phyloP scores from a whole-genome alignment of 805 yeast species.

The Vanderwaltozyma yarrowii region DNA sequence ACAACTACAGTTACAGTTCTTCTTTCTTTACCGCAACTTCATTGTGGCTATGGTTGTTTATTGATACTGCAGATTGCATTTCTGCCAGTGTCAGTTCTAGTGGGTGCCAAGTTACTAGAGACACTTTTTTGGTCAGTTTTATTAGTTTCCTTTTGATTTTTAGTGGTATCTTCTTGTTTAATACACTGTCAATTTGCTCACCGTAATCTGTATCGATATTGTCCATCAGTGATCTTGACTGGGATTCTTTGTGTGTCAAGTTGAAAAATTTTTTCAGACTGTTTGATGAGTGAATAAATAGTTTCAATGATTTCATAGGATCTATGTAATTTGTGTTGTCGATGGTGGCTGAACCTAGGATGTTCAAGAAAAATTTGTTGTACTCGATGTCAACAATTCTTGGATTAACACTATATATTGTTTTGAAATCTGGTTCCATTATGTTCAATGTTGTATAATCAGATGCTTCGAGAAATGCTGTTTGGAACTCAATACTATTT shows the following conservation, averaged over 20 bases:
- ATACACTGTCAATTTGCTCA: neutral
- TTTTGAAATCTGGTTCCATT: neutral
- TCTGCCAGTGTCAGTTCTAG: constrained; percentile 7
- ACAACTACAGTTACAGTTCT: too few species aligned
- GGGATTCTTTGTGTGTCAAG: constrained; percentile 1
- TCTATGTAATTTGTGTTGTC: constrained; percentile 4
- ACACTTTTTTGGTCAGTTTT: neutral
- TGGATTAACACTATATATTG: neutral
- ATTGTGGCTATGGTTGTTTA: neutral
- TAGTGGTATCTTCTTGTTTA: neutral
- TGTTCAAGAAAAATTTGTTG: neutral
- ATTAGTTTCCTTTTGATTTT: neutral
- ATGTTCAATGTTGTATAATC: neutral
- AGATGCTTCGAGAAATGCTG: neutral
- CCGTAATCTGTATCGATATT: constrained; percentile 1
- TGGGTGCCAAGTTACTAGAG: constrained; percentile 5
- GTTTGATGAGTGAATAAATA: neutral
- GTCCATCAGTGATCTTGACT: neutral
- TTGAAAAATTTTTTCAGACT: constrained; percentile 1
- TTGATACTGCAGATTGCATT: neutral
- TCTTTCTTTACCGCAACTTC: neutral
- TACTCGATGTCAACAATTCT: neutral
- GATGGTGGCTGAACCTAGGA: neutral
- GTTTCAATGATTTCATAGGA: constrained; percentile 1
- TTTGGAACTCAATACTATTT: neutral